Evolutionary conservation across 176 grass and related monocot genomes (phyloP).

Genomic region (Alopecurus myosuroides): DNA sequence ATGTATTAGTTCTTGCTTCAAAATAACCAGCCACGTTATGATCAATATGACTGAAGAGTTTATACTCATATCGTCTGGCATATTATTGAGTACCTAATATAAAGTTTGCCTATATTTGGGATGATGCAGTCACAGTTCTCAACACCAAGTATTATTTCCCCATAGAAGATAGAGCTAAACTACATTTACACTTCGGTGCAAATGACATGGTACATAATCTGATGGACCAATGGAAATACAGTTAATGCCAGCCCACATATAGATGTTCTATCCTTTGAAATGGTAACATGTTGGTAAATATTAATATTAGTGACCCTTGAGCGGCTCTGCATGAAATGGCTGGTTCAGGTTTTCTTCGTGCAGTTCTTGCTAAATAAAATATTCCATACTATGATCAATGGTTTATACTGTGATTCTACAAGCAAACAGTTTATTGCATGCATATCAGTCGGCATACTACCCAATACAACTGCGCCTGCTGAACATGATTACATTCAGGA

Average conservation of each 20-base stretch:
- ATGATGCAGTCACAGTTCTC: neutral
- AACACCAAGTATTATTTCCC: neutral
- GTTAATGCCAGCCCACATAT: neutral
- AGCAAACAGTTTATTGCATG: no score
- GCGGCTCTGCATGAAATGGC: neutral
- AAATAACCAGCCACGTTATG: neutral
- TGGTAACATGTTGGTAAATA: neutral
- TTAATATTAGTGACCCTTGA: neutral
- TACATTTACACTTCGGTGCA: constrained; percentile 1
- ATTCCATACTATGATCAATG: neutral
- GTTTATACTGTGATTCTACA: no score
- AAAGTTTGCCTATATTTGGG: neutral
- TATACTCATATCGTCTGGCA: no score
- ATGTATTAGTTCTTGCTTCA: neutral
- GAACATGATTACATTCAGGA: neutral
- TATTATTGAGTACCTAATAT: neutral
- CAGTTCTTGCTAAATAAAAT: neutral
- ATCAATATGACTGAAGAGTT: neutral
- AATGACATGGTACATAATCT: neutral
- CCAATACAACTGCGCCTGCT: neutral
- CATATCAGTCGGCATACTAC: neutral
- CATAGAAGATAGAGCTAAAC: neutral
- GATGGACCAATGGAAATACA: neutral
- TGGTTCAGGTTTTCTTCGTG: neutral
- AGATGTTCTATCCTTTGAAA: neutral